Evolutionary conservation across 139 green algal genomes (phyloP), one percentile per base, ranked within the genome.

Genomic region (Chlorella vulgaris): DNA sequence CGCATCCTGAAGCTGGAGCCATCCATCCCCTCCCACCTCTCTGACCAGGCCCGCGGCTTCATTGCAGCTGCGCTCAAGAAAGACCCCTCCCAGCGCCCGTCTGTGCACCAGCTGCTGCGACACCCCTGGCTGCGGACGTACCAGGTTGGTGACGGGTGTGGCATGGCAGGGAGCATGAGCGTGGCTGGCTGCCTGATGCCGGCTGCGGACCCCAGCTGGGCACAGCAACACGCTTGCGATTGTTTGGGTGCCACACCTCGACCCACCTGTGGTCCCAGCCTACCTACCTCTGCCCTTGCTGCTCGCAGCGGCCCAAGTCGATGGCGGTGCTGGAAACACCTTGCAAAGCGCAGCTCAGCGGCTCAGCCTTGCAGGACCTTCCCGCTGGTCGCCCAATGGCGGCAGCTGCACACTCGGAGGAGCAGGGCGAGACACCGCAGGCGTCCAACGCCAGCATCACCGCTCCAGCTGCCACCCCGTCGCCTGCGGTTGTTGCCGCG

Each of bases 91-190:
- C 55, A 86, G 69, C 73, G 88, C 1, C 86, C 88, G 28, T 86
- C 77, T 4, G 76, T 84, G 24, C 35, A 53, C 24, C 43, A 83
- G 31, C 70, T 90, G 76, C 74, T 89, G 55, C 58, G 66, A 19
- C 84, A 90, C 73, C 79, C 66, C 55, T 90, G 86, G 86, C 36
- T 90, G 50, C 70, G 35, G 2, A 24, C 39, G 26, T 75, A 76
- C 31, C 50, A 77, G 67, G 78, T 62, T 31, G 31, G 63, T 10
- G 31, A 2, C 2, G 21, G 66, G 5, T 28, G 55, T 58, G 47
- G 47, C 47, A 58, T 42, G 19, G 33, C 31, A 70, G 6, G 10
- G 33, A 39, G 40, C 60, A 67, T 35, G 60, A 8, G n/a, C 60
- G 8, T 33, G 28, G 28, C 60, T 33, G 28, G n/a, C n/a, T n/a